Percentiles rank a stretch among this genome's conserved stretches.
phyloP scores from a whole-genome alignment of 176 grass and related monocot genomes.

The Carex myosuroides region DNA sequence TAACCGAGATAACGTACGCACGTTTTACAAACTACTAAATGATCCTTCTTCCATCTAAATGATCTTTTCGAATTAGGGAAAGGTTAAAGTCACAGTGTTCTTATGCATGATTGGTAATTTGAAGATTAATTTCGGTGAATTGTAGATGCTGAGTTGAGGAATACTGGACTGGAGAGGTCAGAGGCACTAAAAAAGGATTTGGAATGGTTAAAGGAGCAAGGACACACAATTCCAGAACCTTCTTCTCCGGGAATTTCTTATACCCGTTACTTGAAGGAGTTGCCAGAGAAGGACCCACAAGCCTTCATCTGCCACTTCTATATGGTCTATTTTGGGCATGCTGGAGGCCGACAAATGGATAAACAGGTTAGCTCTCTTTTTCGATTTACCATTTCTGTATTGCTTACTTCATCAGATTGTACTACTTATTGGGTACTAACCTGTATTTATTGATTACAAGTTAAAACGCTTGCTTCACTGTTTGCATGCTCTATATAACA shows the following conservation, averaged over 20 bases:
- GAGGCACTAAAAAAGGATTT: constrained; percentile 73
- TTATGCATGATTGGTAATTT: neutral
- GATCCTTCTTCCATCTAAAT: neutral
- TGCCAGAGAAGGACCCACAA: constrained; percentile 73
- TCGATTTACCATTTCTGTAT: neutral
- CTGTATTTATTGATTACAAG: neutral
- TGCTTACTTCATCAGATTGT: neutral
- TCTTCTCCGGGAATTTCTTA: constrained; percentile 55
- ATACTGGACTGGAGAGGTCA: constrained; percentile 94
- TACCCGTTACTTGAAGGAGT: constrained; percentile 57
- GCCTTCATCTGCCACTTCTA: constrained; percentile 98
- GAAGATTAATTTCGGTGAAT: constrained; percentile 10
- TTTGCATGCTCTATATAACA: neutral
- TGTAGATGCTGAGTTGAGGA: constrained; percentile 76
- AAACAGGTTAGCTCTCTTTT: constrained; percentile 45
- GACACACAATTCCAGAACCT: constrained; percentile 72
- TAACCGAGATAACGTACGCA: too few relatives aligned
- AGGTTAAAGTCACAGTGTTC: neutral
- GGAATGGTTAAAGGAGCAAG: constrained; percentile 79
- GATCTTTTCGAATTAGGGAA: neutral
- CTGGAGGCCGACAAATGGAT: constrained; percentile 91
- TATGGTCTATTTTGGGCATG: constrained; percentile 87
- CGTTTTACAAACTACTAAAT: too few relatives aligned
- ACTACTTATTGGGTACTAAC: neutral
- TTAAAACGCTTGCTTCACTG: neutral